Evolutionary conservation across 2,329 filamentous ascomycete species (phyloP).

Genomic region (Fusarium algeriense): DNA sequence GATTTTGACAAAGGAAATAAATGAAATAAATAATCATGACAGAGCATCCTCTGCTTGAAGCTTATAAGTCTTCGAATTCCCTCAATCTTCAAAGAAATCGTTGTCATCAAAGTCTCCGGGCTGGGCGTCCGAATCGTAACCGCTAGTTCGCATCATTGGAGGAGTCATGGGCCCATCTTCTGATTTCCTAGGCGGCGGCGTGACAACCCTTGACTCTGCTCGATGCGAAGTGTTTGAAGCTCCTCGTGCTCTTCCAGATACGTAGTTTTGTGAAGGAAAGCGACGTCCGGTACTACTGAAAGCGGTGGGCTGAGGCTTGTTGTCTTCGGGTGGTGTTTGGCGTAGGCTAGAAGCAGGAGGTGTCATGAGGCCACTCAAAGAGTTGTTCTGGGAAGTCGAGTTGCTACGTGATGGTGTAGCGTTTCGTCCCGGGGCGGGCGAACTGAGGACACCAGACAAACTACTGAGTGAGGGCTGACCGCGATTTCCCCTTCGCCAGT

Average conservation of each 20-base stretch:
- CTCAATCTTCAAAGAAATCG: slow-evolving; percentile 66
- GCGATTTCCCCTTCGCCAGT: slow-evolving; percentile 82
- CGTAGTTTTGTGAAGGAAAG: slow-evolving; percentile 61
- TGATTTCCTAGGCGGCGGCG: slow-evolving; percentile 57
- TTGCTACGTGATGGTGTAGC: slow-evolving; percentile 72
- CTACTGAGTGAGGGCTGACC: slow-evolving; percentile 64
- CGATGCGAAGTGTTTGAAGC: slow-evolving; percentile 50
- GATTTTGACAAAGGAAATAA: slow-evolving; percentile 48
- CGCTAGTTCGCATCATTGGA: slow-evolving; percentile 69
- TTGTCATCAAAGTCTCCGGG: slow-evolving; percentile 71
- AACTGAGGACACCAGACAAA: slow-evolving; percentile 61
- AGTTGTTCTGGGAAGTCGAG: slow-evolving; percentile 65
- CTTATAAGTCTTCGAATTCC: background rate
- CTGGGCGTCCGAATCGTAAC: slow-evolving; percentile 72
- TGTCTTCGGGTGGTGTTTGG: slow-evolving; percentile 64
- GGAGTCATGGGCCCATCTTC: slow-evolving; percentile 65
- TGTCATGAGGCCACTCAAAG: slow-evolving; percentile 85
- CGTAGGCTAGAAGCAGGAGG: slow-evolving; percentile 84
- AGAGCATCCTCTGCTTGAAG: slow-evolving; percentile 9
- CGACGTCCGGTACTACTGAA: slow-evolving; percentile 71
- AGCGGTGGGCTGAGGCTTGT: slow-evolving; percentile 67
- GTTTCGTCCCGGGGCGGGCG: slow-evolving; percentile 56
- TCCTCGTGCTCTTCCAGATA: slow-evolving; percentile 42
- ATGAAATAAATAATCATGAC: slow-evolving; percentile 23
- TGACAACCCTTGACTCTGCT: slow-evolving; percentile 32